Base-by-base conservation (phyloP, 345 rosid species). In the Rhizophora apiculata region DNA sequence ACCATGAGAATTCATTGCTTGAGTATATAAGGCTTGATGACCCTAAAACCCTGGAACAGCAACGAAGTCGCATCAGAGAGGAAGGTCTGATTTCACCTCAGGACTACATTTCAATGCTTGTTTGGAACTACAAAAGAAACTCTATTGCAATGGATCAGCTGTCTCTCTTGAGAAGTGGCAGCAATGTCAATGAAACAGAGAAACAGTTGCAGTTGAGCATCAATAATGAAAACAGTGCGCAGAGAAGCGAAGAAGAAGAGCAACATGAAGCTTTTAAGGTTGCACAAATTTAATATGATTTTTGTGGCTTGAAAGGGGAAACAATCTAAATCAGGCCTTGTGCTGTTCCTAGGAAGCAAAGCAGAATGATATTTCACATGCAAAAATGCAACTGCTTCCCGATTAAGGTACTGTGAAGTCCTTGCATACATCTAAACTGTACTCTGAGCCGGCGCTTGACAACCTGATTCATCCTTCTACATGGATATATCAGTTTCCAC, bases 81-180 rank as follows among this genome's bases (percentile, higher is more conserved):
- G 89, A 85, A 30, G 98, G 99, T 21, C 91, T 95, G 34, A 83
- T 95, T 72, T 95, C 99, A 6, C 87, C 99, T 51, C 97, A 92
- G 74, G 96, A 95, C 71, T 92, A 87, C 72, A 73, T 86, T 39
- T 88, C 96, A 7, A 91, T 95, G 97, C 88, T 95, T 67, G 97
- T 95, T 53, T 95, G 99, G 99, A 92, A 90, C 86, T 95, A 92
- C 76, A 95, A 92, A 72, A 81, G 96, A 81, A 95, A 95, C 60
- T 84, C 88, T 21, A 82, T 88, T 64, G 82, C 66, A 6, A 83
- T 86, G 81, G 93, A 87, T 76, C 93, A 85, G 74, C 79, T 84
- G 70, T 85, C 95, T 62, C 76, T 88, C 73, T 37, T 82, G 24
- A 74, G 81, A 68, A 72, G 63, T 63, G 53, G 68, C 48, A 56